Evolutionary conservation across 495 filamentous ascomycete genomes (phyloP).

Genomic region (Chaetomium fimeti): DNA sequence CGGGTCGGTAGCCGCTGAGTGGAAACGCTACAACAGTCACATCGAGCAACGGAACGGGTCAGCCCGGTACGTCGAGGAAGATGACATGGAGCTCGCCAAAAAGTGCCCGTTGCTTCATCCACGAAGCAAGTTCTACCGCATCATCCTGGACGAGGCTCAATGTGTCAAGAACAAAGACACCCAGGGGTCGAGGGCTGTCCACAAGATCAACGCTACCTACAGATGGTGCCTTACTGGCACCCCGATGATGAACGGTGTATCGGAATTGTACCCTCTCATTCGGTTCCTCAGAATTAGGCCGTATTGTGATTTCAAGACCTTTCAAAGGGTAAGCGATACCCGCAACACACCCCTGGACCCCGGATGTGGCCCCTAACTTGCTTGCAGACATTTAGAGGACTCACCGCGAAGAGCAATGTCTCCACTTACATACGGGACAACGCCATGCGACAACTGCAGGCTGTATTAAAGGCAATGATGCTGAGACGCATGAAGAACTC

Average conservation of each 20-base stretch:
- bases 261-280: conserved; percentile 80
- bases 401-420: conserved; percentile 34
- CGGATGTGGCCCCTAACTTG: not conserved
- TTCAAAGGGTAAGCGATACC: conserved; percentile 51
- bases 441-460: conserved; percentile 71
- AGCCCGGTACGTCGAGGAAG: conserved; percentile 17
- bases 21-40: conserved; percentile 47
- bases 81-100: conserved; percentile 33
- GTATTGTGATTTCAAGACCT: conserved; percentile 63
- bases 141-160: conserved; percentile 93
- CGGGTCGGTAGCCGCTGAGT: conserved; percentile 71
- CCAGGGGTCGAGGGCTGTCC: conserved; percentile 61
- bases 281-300: conserved; percentile 78
- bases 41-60: conserved; percentile 25
- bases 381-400: conserved; percentile 37
- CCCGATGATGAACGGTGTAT: conserved; percentile 88
- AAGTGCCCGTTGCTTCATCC: conserved; percentile 63
- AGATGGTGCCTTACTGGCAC: conserved; percentile 89
- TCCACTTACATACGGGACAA: conserved; percentile 37
- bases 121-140: conserved; percentile 69
- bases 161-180: conserved; percentile 85
- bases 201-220: conserved; percentile 59
- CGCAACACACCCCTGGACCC: not conserved
- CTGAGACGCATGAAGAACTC: conserved; percentile 83
- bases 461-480: conserved; percentile 79